These are phyloP conservation scores for Epichloe festucae DNA, from an alignment of 2,329 filamentous ascomycete species.

Conservation along the genomic window DNA sequence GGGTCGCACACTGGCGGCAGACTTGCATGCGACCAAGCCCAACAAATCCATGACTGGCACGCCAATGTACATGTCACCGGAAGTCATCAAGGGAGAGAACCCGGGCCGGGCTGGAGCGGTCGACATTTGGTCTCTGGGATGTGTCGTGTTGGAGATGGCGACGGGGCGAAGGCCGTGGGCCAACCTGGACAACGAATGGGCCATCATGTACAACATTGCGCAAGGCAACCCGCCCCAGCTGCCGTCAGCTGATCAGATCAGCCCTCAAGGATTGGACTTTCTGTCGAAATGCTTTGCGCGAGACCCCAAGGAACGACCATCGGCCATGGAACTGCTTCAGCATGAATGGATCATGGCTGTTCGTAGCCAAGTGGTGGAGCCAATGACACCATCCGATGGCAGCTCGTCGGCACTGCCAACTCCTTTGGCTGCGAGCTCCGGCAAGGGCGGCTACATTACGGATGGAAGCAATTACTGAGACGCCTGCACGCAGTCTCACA, in stretches of 20 bases:
- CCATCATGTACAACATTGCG: constrained; percentile 99
- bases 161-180: constrained; percentile 92
- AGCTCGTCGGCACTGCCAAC: constrained; percentile 28
- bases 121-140: constrained; percentile 93
- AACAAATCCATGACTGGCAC: constrained; percentile 95
- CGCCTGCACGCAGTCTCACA: background rate
- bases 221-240: constrained; percentile 87
- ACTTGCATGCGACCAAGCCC: constrained; percentile 46
- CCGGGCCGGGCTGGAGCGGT: constrained; percentile 72
- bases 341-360: constrained; percentile 79
- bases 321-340: constrained; percentile 78
- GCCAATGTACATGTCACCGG: constrained; percentile 99
- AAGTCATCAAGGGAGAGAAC: constrained; percentile 87
- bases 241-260: constrained; percentile 72
- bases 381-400: constrained; percentile 47
- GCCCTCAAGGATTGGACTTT: constrained; percentile 75
- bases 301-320: constrained; percentile 66
- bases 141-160: constrained; percentile 94
- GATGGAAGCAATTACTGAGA: constrained; percentile 11
- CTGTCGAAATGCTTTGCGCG: constrained; percentile 73
- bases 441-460: constrained; percentile 15
- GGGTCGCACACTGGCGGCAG: constrained; percentile 65
- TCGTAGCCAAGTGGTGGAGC: constrained; percentile 51
- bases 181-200: constrained; percentile 95
- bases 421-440: constrained; percentile 19